Conservation (phyloP, 345 rosid genomes). For the Salix arbutifolia region DNA sequence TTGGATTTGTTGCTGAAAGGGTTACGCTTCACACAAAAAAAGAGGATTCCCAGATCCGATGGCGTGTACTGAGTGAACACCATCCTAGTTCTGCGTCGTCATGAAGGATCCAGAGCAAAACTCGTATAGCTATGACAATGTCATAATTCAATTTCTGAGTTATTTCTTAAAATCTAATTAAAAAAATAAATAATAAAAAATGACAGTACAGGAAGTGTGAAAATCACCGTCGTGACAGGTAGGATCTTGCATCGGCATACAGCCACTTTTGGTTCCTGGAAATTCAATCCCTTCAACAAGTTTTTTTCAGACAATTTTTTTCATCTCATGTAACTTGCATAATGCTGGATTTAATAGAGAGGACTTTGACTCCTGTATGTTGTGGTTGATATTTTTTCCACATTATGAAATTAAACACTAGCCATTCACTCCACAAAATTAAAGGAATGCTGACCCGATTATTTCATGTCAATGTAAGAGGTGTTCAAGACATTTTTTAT, state of each 20-base stretch:
- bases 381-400: too few relatives aligned
- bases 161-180: too few relatives aligned
- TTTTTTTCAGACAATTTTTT: background rate
- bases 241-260: background rate
- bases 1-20: conserved; percentile 61
- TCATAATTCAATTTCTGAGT: too few relatives aligned
- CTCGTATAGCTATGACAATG: conserved; percentile 71
- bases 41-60: conserved; percentile 80
- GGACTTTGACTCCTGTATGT: background rate
- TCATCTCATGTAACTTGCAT: background rate
- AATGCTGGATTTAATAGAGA: background rate
- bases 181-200: too few relatives aligned
- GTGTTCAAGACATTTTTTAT: too few relatives aligned
- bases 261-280: background rate
- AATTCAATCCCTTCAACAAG: background rate
- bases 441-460: too few relatives aligned
- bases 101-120: conserved; percentile 53
- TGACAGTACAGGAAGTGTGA: too few relatives aligned
- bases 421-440: too few relatives aligned
- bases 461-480: too few relatives aligned
- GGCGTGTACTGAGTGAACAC: conserved; percentile 87
- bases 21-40: conserved; percentile 84
- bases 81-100: conserved; percentile 64
- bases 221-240: too few relatives aligned
- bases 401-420: too few relatives aligned